Conservation (phyloP, 257 asterid genomes). For the Misopates orontium region DNA sequence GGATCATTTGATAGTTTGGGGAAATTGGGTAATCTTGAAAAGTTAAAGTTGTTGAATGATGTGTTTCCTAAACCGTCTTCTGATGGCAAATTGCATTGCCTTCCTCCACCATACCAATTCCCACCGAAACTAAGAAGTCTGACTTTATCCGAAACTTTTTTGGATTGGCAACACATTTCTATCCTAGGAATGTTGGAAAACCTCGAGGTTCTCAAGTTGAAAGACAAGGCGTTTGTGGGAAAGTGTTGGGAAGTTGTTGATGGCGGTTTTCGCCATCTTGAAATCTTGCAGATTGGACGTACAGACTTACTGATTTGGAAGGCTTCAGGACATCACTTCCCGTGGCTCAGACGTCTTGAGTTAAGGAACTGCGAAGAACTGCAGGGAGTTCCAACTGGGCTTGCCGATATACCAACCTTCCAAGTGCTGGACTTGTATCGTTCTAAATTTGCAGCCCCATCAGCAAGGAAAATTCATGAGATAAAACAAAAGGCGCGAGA, state of each 20-base stretch:
- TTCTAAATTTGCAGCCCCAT: constrained; percentile 21
- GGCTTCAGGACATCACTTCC: constrained; percentile 29
- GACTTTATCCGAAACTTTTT: constrained; percentile 32
- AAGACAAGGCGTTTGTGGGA: constrained; percentile 37
- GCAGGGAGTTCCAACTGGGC: constrained; percentile 17
- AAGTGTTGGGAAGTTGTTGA: constrained; percentile 23
- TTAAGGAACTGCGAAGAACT: constrained; percentile 35
- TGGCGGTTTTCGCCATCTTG: constrained; percentile 33
- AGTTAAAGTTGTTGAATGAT: constrained; percentile 50
- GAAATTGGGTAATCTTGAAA: constrained; percentile 38
- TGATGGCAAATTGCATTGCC: constrained; percentile 31
- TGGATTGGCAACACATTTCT: constrained; percentile 28
- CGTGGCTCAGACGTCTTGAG: constrained; percentile 33
- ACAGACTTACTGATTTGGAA: constrained; percentile 27
- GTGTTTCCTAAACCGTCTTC: constrained; percentile 36
- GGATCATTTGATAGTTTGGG: constrained; percentile 44
- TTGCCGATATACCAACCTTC: constrained; percentile 30
- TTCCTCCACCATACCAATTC: constrained; percentile 41
- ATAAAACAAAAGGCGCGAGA: background rate
- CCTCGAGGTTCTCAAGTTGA: constrained; percentile 41
- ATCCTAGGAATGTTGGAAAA: constrained; percentile 42
- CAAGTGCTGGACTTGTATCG: constrained; percentile 26
- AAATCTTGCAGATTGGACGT: constrained; percentile 30
- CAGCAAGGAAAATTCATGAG: constrained; percentile 27
- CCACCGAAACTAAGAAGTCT: constrained; percentile 43